Base-by-base conservation (phyloP, 257 asterid genomes). In the Solanum gracilifrons region DNA sequence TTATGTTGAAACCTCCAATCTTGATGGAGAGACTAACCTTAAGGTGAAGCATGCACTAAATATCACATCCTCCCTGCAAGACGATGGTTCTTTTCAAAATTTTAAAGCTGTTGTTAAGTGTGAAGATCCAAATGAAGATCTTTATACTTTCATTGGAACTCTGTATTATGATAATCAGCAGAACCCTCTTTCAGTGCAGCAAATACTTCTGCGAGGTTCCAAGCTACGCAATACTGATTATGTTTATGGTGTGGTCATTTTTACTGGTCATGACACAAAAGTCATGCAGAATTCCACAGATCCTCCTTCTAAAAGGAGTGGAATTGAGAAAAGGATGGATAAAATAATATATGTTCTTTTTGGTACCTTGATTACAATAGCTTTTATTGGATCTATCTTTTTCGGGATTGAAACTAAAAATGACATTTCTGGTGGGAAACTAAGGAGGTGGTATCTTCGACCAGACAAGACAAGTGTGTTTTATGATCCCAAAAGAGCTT, bases 261-360 rank as follows among this genome's bases (percentile, higher is more conserved):
- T 97, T 82, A 95, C 99, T 8, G 99, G 98, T 33, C 99, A 95
- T 62, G 99, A 97, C 90, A 94, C 99, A 13, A 97, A 97, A 92
- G 99, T 95, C 58, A 94, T 97, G 99, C 95, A 95, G 91, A 97
- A 97, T 91, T 92, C 98, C 15, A 94, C 93, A 0, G 97, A 95
- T 86, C 99, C 98, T 83, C 99, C 99, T 89, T 97, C 98, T 23
- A 97, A 97, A 92, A 93, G 99, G 92, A 97, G 99, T 85, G 94
- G 85, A 89, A 95, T 97, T 21, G 99, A 97, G 95, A 91, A 91
- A 72, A 93, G 90, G 90, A 95, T 97, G 99, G 99, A 97, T 91
- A 95, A 93, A 88, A 93, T 97, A 86, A 92, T 97, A 83, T 97
- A 95, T 51, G 62, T 95, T 51, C 98, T 97, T 31, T 97, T 97